Base-by-base conservation (phyloP, 352 stramenopile genomes). In the Globisporangium echinulatum region DNA sequence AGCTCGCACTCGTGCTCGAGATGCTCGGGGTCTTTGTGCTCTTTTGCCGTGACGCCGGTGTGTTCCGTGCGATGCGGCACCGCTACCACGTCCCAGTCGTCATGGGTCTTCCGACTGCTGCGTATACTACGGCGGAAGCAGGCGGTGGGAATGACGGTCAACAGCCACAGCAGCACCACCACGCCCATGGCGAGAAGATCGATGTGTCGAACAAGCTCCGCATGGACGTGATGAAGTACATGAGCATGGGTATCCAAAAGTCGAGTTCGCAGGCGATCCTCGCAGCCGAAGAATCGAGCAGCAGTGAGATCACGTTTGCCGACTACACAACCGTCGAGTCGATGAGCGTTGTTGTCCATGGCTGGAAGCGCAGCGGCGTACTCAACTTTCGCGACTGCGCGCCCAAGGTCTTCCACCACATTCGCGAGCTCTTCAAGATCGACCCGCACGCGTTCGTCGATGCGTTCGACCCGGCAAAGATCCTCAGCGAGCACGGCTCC, bases 211-310 rank as follows among this genome's bases (percentile, higher is more conserved):
- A 87, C 62, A 85, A 90, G 43, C 68, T 94, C 40, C 81, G 85
- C 33, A 88, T 86, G 72, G 79, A 87, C 62, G 73, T 94, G 58
- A 92, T 94, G 85, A 83, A 83, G 64, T 94, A 94, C 64, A 94
- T 86, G 68, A 90, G 80, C 11, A 80, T 88, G 69, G 85, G 82
- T 4, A 92, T 94, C 52, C 82, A 87, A 61, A 70, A 85, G 63
- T 89, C 77, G 4, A 89, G 85, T 58, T 70, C 82, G 43, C 70
- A 80, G 56, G 74, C 75, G 15, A 74, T 85, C 17, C 44, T 70
- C 9, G 60, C 40, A 1, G 69, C 72, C 25, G 66, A 71, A 14
- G 68, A 75, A 11, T 43, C 37, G 43, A 68, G 36, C 63, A 49
- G 46, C 13, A 49, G 39, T 10, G 73, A 82, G 40, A 74, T 81